phyloP scores from a whole-genome alignment of 805 yeast genomes.

The Pichia nanzhaoensis region DNA sequence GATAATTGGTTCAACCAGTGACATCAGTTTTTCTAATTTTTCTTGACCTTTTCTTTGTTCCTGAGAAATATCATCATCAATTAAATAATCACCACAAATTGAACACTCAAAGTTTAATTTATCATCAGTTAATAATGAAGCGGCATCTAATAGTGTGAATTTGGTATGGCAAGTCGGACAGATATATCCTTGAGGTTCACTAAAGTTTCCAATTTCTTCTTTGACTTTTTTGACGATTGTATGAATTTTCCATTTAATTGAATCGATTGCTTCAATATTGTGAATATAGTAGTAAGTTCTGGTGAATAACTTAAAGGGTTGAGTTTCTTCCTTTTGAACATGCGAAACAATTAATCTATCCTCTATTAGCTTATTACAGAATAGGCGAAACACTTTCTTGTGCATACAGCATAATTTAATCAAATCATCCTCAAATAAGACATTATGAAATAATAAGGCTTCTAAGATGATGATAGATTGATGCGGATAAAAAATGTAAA shows the following conservation, averaged over 20 bases:
- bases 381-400: constrained; percentile 76
- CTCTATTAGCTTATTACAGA: constrained; percentile 74
- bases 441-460: constrained; percentile 82
- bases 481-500: constrained; percentile 79
- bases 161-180: constrained; percentile 82
- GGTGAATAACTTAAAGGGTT: constrained; percentile 60
- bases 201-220: constrained; percentile 75
- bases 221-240: constrained; percentile 71
- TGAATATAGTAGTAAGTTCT: constrained; percentile 78
- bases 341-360: constrained; percentile 73
- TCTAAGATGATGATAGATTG: constrained; percentile 82
- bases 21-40: constrained; percentile 76
- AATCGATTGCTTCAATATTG: constrained; percentile 88
- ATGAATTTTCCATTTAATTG: constrained; percentile 95
- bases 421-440: constrained; percentile 87
- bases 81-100: constrained; percentile 65
- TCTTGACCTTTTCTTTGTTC: constrained; percentile 78
- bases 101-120: constrained; percentile 78
- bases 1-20: constrained; percentile 82
- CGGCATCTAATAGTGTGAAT: constrained; percentile 82
- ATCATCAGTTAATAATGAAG: constrained; percentile 73
- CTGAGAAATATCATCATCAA: constrained; percentile 84
- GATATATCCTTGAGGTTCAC: constrained; percentile 89
- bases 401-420: constrained; percentile 74
- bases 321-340: constrained; percentile 62